Conservation (phyloP, 1,284 basidiomycete genomes). For the Irpex lacteus region DNA sequence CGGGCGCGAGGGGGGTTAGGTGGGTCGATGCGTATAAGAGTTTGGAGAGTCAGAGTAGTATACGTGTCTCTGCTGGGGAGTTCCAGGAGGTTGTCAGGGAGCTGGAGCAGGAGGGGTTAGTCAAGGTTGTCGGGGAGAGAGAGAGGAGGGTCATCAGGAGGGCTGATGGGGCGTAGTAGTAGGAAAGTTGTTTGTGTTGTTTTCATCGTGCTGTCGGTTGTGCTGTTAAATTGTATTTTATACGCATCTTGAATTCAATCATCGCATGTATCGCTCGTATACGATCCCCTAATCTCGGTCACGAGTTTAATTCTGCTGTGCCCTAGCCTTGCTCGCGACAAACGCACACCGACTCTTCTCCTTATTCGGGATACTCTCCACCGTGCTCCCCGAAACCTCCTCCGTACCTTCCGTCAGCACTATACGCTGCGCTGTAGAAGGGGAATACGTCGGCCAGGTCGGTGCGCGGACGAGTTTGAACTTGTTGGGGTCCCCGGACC, state of each 20-base stretch:
- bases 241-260: not conserved
- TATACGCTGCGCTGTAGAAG: constrained; percentile 31
- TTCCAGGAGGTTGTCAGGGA: constrained; percentile 80
- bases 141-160: constrained; percentile 78
- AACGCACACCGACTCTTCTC: constrained; percentile 34
- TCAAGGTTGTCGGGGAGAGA: constrained; percentile 84
- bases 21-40: constrained; percentile 79
- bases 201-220: not conserved
- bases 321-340: constrained; percentile 21
- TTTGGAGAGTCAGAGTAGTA: constrained; percentile 76
- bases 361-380: constrained; percentile 37
- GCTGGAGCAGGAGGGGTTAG: constrained; percentile 78
- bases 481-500: constrained; percentile 47
- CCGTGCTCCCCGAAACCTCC: constrained; percentile 38
- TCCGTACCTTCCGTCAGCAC: constrained; percentile 42
- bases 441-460: constrained; percentile 36
- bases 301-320: constrained; percentile 20
- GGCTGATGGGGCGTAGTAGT: constrained; percentile 31
- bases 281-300: not conserved
- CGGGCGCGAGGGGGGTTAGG: constrained; percentile 62
- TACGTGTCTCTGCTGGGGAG: constrained; percentile 74
- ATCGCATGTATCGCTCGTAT: not conserved
- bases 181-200: not conserved
- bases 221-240: constrained; percentile 8
- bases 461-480: constrained; percentile 48